Evolutionary conservation across 768 basidiomycete species (phyloP).

Genomic region (Tephrocybe sp.): DNA sequence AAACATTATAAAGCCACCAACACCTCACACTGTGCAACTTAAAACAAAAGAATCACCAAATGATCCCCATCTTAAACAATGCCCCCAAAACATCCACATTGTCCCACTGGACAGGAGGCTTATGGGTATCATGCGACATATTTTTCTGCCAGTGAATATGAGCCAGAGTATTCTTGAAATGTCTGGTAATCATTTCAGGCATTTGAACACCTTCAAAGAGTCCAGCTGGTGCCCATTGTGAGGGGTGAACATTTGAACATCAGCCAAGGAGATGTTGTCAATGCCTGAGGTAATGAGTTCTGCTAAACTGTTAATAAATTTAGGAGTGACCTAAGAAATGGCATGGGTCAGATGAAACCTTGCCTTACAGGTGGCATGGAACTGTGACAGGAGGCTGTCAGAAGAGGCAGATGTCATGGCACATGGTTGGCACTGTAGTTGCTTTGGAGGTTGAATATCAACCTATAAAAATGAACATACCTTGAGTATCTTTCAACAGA

Average conservation of each 20-base stretch:
- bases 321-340: constrained; percentile 73
- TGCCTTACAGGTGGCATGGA: no score
- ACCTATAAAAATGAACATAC: neutral
- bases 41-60: no score
- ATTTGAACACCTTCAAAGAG: constrained; percentile 90
- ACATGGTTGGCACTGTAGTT: no score
- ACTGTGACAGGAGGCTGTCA: no score
- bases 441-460: neutral
- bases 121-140: constrained; percentile 37
- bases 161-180: constrained; percentile 87
- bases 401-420: no score
- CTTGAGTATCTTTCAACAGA: neutral
- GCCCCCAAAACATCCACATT: constrained; percentile 90
- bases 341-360: no score
- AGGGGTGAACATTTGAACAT: constrained; percentile 88
- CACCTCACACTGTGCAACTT: no score
- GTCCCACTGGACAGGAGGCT: constrained; percentile 64
- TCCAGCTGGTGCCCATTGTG: constrained; percentile 84
- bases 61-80: constrained; percentile 84
- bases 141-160: constrained; percentile 82
- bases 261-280: constrained; percentile 84
- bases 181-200: constrained; percentile 90
- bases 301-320: constrained; percentile 95
- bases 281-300: constrained; percentile 94
- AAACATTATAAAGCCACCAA: no score